Percentiles rank a stretch among this genome's conserved stretches.
phyloP scores from a whole-genome alignment of 1,139 yeast genomes.

The Yamadazyma friedrichii region DNA sequence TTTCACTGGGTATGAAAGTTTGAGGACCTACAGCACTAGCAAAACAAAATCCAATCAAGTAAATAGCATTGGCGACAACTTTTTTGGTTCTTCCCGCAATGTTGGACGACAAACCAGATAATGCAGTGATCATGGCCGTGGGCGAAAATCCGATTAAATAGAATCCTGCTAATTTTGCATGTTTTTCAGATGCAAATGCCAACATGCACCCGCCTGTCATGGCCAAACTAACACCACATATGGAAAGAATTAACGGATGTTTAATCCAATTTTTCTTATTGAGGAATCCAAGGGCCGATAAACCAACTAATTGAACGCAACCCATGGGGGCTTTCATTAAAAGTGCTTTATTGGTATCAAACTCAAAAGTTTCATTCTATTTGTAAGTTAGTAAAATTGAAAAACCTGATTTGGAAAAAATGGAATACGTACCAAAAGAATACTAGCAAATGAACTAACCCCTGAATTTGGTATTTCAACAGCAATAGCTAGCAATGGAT shows the following conservation, averaged over 20 bases:
- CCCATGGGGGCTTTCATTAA: constrained; percentile 31
- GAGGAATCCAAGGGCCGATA: constrained; percentile 10
- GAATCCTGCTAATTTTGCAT: constrained; percentile 26
- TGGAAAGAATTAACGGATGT: constrained; percentile 13
- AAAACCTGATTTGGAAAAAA: constrained; percentile 19
- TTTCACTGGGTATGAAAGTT: constrained; percentile 21
- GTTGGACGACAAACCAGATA: constrained; percentile 21
- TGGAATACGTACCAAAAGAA: constrained; percentile 9
- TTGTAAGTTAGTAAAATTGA: constrained; percentile 16
- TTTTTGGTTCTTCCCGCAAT: constrained; percentile 27
- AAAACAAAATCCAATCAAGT: constrained; percentile 21
- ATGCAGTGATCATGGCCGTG: constrained; percentile 20
- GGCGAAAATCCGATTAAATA: constrained; percentile 16
- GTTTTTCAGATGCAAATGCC: constrained; percentile 28
- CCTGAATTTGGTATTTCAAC: constrained; percentile 30
- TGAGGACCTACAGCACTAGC: constrained; percentile 26
- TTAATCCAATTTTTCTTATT: constrained; percentile 10
- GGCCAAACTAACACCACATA: constrained; percentile 10
- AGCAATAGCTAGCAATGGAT: constrained; percentile 19
- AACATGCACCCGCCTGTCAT: constrained; percentile 25
- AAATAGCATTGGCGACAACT: constrained; percentile 21
- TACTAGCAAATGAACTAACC: constrained; percentile 2
- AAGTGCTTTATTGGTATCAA: constrained; percentile 21
- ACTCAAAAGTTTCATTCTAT: constrained; percentile 23
- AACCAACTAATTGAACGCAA: constrained; percentile 35